Base-by-base conservation (phyloP, 768 basidiomycete species). In the Tulasnella sp. region DNA sequence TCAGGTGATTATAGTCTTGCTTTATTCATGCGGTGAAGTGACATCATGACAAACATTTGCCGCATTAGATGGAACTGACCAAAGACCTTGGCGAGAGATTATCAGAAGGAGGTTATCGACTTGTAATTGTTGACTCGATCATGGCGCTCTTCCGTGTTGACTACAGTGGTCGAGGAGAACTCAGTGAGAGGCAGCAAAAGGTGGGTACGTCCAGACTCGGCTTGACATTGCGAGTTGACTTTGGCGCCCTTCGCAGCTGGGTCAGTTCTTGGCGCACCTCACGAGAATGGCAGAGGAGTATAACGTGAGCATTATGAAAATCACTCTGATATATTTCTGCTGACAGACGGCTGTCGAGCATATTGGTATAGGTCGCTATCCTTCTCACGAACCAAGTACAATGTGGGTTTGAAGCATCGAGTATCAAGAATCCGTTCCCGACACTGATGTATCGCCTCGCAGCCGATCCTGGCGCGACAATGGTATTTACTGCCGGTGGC, bases 111-210 rank as follows among this genome's bases (percentile, higher is more conserved):
- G 21, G 66, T 70, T 48, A 67, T 68, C 60, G 45, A 66, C 11
- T 58, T 4, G 67, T 95, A 86, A 92, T 97, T 61, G 80, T 97
- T 34, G 95, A 97, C 69, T 93, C 89, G 66, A 94, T 97, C 62
- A 95, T 98, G 90, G 95, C 94, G 27, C 78, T 95, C 4, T 98
- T 98, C 71, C 82, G 92, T 19, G 88, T 92, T 45, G 94, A 98
- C 71, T 98, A 76, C 70, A 89, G 88, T 3, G 94, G 94, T 21
- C 76, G 94, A 75, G 95, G 94, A 29, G 95, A 96, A 70, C 73
- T 96, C 42, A 93, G 91, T 65, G 92, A 94, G 73, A 78, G 93
- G 53, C 93, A 94, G 68, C 94, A 97, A 69, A 92, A 92, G 75
- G 87, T 83, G 51, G 47, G 66, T 8, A 50, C 24, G 24, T 51